Percentiles rank a stretch among this genome's conserved stretches.
These are phyloP conservation scores for Ziziphus jujuba DNA, from an alignment of 306 rosid species.

Conservation along the genomic window DNA sequence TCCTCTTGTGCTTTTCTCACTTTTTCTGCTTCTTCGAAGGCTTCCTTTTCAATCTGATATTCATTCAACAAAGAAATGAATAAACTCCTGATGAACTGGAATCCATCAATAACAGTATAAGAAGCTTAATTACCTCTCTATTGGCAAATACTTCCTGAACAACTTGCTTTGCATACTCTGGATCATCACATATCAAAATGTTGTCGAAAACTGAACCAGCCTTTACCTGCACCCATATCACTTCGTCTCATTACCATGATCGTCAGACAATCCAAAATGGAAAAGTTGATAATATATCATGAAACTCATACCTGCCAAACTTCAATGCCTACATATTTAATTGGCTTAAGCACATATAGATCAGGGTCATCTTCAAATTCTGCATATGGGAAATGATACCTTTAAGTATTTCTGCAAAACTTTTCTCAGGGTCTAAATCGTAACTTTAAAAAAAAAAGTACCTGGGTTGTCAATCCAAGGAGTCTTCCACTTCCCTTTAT, in stretches of 20 bases:
- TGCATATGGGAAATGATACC: slow-evolving; percentile 32
- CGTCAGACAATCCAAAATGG: background rate
- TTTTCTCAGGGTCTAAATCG: slow-evolving; percentile 28
- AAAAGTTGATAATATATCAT: background rate
- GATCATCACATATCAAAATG: slow-evolving; percentile 85
- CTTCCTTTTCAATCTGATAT: slow-evolving; percentile 73
- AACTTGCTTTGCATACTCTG: slow-evolving; percentile 77
- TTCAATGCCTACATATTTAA: slow-evolving; percentile 92
- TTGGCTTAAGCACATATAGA: slow-evolving; percentile 82
- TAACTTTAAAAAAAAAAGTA: slow-evolving; percentile 34
- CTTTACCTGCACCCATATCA: slow-evolving; percentile 62
- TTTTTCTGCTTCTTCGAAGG: slow-evolving; percentile 88
- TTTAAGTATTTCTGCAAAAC: slow-evolving; percentile 18
- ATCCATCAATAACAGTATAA: slow-evolving; percentile 16
- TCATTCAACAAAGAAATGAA: slow-evolving; percentile 11
- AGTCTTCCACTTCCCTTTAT: slow-evolving; percentile 93
- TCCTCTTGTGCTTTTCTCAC: slow-evolving; percentile 77
- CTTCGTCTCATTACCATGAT: slow-evolving; percentile 2
- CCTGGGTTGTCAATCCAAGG: slow-evolving; percentile 98
- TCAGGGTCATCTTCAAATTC: slow-evolving; percentile 95
- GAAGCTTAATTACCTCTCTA: slow-evolving; percentile 57
- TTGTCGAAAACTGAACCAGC: slow-evolving; percentile 96
- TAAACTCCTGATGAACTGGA: slow-evolving; percentile 8
- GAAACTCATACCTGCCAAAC: slow-evolving; percentile 83
- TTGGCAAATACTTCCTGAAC: slow-evolving; percentile 68